These are phyloP conservation scores for Blastobotrys indianensis DNA, from an alignment of 1,139 yeast genomes.

Conservation along the genomic window DNA sequence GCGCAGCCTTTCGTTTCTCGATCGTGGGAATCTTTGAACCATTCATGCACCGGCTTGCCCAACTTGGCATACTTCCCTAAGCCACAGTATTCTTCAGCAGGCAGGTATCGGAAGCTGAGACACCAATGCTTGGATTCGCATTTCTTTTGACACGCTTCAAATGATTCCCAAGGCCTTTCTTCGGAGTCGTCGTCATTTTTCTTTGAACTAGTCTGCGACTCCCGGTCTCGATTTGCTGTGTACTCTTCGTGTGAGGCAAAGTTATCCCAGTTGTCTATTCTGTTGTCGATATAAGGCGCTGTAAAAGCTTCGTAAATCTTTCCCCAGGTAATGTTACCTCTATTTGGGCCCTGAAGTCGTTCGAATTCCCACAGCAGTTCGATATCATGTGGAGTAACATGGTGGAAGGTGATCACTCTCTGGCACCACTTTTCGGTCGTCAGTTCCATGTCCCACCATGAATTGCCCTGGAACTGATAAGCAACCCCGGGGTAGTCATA, in stretches of 20 bases:
- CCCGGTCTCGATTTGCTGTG: constrained; percentile 15
- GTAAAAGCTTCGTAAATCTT: constrained; percentile 31
- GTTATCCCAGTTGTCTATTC: constrained; percentile 26
- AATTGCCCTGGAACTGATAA: constrained; percentile 32
- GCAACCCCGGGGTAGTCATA: constrained; percentile 23
- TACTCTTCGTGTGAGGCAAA: constrained; percentile 6
- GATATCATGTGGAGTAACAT: constrained; percentile 29
- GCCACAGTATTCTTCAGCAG: constrained; percentile 18
- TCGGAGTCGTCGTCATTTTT: constrained; percentile 12
- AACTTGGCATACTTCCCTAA: constrained; percentile 15
- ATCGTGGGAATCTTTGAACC: neutral
- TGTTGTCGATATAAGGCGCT: constrained; percentile 26
- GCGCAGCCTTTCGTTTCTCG: constrained; percentile 7
- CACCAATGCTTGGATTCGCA: constrained; percentile 24
- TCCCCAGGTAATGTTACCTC: constrained; percentile 25
- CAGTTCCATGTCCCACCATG: constrained; percentile 21
- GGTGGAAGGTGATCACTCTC: constrained; percentile 34
- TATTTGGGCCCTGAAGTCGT: constrained; percentile 25
- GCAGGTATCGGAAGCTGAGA: constrained; percentile 24
- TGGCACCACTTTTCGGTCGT: constrained; percentile 29
- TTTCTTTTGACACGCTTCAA: constrained; percentile 23
- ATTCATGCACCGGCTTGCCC: constrained; percentile 14
- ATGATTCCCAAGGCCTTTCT: constrained; percentile 18
- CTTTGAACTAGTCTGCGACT: constrained; percentile 10
- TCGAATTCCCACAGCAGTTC: constrained; percentile 36